Evolutionary conservation across 2,329 filamentous ascomycete genomes (phyloP), one percentile per base, ranked within the genome.

Genomic region (Aureobasidium sp.): DNA sequence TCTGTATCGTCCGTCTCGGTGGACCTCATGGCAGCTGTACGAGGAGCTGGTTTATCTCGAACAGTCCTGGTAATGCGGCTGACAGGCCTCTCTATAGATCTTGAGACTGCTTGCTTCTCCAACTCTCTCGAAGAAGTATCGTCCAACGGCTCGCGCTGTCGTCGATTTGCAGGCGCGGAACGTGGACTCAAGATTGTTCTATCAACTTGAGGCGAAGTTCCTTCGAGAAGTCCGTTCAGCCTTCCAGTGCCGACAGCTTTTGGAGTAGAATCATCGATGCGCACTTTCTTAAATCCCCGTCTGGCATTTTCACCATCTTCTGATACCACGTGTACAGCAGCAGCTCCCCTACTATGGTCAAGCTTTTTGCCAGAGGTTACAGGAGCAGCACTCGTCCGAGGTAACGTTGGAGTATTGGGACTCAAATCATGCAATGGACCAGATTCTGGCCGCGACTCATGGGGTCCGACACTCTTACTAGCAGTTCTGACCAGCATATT

Each of bases 381-480:
- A 15, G 17, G 12, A 23, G 32, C 29, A 58, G 46, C 41, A 51
- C 63, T 64, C 9, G 62, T 63, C 17, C 65, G 51, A 20, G 65
- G 64, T 23, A 66, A 32, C 5, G 58, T 63, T 12, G 62, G 64
- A 8, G 66, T 64, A 52, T 68, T 68, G n/a, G 65, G 61, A 44
- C 66, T 67, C 42, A 68, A 44, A 15, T 62, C 52, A 8, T 64
- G 59, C 10, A 68, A 61, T n/a, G 66, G 64, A 44, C 60, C 64
- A 13, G 34, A 32, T 34, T n/a, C 8, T 26, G 39, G 23, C 5
- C 41, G n/a, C 20, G 50, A n/a, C 8, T 53, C 50, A 6, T 13
- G 39, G 8, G 39, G 41, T 17, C 41, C 61, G 13, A 13, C 46
- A 42, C 57, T 50, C n/a, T 60, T 51, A 46, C 57, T 41, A 7